Evolutionary conservation across 2,329 filamentous ascomycete genomes (phyloP), one percentile per base, ranked within the genome.

Genomic region (Ophiostoma sp.): DNA sequence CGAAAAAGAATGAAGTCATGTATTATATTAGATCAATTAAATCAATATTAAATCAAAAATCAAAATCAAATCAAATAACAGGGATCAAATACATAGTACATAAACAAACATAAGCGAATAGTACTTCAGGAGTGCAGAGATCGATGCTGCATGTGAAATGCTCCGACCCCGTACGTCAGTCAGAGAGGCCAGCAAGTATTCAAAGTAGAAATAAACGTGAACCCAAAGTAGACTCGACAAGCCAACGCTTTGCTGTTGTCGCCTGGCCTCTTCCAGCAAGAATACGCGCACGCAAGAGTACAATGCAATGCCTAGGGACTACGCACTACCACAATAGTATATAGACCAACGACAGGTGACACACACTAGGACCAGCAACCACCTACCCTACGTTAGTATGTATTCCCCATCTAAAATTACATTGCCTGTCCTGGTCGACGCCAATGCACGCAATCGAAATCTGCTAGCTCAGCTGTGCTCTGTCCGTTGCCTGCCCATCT

Each of bases 101-200:
- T 23, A 15, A 44, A 6, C 13, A 5, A 44, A 54, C n/a, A 23
- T 57, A 23, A 57, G 8, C 52, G 27, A 23, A 8, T 27, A 57
- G 23, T 23, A 33, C 27, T 33, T 31, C 57, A 62, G 57, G 23
- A 62, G 57, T 62, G 57, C 57, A 17, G 23, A 62, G 57, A 62
- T 62, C 57, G 57, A 33, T 62, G 57, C 57, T 17, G 57, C 27
- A 31, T 54, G 15, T 54, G 52, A 54, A 54, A 23, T 54, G n/a
- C n/a, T 23, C 52, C 52, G n/a, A 7, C 23, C 52, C 52, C 52
- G 52, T 54, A 23, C 52, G 23, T 13, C n/a, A 57, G 52, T 23
- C 48, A 10, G 44, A 20, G 48, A 54, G n/a, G 48, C 48, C 20
- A 54, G 52, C n/a, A 54, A 6, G 8, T 20, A 23, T 8, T 5